A percentile compares a stretch with the other conserved stretches of the same genome.
These are phyloP conservation scores for Apiospora aurea DNA, from an alignment of 2,329 filamentous ascomycete species.

Conservation along the genomic window DNA sequence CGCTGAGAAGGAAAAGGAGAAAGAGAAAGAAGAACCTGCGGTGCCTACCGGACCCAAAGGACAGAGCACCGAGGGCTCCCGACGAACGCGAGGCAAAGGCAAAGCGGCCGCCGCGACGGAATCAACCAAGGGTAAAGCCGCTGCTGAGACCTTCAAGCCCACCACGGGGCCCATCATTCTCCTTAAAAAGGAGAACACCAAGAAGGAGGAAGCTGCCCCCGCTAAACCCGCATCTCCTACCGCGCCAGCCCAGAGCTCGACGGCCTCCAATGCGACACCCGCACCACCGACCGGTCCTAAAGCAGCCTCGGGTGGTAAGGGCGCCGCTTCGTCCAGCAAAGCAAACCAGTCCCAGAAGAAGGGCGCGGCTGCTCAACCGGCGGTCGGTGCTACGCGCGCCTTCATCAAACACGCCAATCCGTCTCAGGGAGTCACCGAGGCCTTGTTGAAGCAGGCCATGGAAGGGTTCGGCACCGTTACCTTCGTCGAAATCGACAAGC, in stretches of 20 bases:
- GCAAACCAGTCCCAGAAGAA: constrained; percentile 42
- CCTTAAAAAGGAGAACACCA: constrained; percentile 40
- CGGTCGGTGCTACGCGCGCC: constrained; percentile 65
- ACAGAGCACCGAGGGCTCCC: constrained; percentile 41
- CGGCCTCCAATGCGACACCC: constrained; percentile 37
- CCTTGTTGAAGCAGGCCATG: constrained; percentile 77
- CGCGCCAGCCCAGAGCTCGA: constrained; percentile 34
- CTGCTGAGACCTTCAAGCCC: constrained; percentile 32
- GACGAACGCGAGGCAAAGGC: constrained; percentile 44
- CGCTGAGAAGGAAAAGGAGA: constrained; percentile 27
- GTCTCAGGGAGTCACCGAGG: constrained; percentile 89
- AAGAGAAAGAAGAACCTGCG: constrained; percentile 34
- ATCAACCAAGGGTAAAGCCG: constrained; percentile 37
- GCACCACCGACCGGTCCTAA: constrained; percentile 44
- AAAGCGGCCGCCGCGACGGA: constrained; percentile 44
- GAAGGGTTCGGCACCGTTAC: constrained; percentile 75
- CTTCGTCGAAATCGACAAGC: constrained; percentile 90
- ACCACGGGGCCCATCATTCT: constrained; percentile 40
- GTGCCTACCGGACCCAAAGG: constrained; percentile 39
- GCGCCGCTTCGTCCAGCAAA: constrained; percentile 36
- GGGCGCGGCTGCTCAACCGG: constrained; percentile 36
- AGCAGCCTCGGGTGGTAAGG: constrained; percentile 33
- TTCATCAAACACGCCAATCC: constrained; percentile 86
- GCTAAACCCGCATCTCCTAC: constrained; percentile 32
- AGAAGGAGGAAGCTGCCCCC: constrained; percentile 36